Base-by-base conservation (phyloP, 768 basidiomycete species). In the Pleurotus salmoneostramineus region DNA sequence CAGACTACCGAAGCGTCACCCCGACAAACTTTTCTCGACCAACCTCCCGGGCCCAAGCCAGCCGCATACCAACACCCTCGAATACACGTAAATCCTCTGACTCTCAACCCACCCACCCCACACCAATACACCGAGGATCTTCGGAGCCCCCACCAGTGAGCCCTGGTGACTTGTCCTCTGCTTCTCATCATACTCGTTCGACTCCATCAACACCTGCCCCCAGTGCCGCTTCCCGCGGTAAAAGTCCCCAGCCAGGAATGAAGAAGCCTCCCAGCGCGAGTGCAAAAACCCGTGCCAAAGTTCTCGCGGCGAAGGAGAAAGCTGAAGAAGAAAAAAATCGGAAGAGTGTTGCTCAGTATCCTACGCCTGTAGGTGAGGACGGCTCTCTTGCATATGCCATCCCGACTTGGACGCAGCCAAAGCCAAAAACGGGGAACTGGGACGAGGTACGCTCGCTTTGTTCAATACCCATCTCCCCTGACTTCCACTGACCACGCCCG, bases 401-500 rank as follows among this genome's bases (percentile, higher is more conserved):
- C 66, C 91, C 92, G 5, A 79, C 82, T 3, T 91, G 89, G 91
- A 91, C 88, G 14, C 86, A 91, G 65, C 89, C 89, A 27, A 74
- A 86, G 31, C 81, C 78, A 27, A 73, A 72, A 58, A 75, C 81
- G 21, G 88, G 89, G 1, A 92, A 90, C 64, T 94, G 92, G 91
- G 91, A 94, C 65, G 91, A 94, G 67, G 90, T 84, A 64, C 66
- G 81, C 74, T 27, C 21, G 32, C 43, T 50, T 5, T 51, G 3
- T 61, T 36, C 49, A 11, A 42, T 42, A 1, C 12, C 56, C 34
- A 44, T 51, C 61, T 11, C 50, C 43, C 45, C 48, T 45, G 42
- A 36, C 21, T 45, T 14, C 27, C 33, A 34, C 27, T 49, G 15
- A 47, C 45, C 52, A 37, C 42, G 12, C 42, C 49, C 32, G 32